Evolutionary conservation across 2,329 filamentous ascomycete species (phyloP), one percentile per base, ranked within the genome.

Genomic region (Epichloe aotearoae): DNA sequence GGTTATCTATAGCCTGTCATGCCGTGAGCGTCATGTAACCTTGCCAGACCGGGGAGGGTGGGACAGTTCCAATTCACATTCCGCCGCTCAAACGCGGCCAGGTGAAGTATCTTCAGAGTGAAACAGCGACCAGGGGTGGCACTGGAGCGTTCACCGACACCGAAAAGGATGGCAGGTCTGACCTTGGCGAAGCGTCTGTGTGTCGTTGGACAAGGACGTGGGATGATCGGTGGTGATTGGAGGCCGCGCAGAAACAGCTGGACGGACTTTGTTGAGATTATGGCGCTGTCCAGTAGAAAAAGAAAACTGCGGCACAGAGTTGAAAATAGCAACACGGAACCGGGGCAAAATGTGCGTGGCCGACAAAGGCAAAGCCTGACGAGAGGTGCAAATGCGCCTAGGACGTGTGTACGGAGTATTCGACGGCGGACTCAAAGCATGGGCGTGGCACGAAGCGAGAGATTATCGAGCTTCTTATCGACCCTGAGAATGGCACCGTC

Each of bases 81-180:
- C 44, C 37, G 50, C 51, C 51, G 53, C 54, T 52, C 47, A 50
- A 47, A 55, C 50, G 54, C 58, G 53, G 55, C 56, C 53, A 52
- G 54, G 54, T 23, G 57, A 53, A 52, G 52, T 46, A 54, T 54
- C 54, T 53, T 60, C 58, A 55, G 53, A 33, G 46, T 56, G 51
- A 56, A 53, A 57, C 49, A 52, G 52, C 49, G 34, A 44, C 52
- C 52, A 55, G 58, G 58, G 55, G 59, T 56, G 56, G 58, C 54
- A 56, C 61, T 57, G 58, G 57, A 38, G 33, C 6, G 40, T 8
- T 4, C 34, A 43, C 36, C 30, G 33, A 57, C 56, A 58, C 55
- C 52, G 50, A 51, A 56, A 52, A 50, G 41, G 46, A 46, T 20
- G 36, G 40, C 11, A 26, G 51, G 51, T 42, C 39, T 40, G 14